These are phyloP conservation scores for Albatrellus ellisii DNA, from an alignment of 768 basidiomycete species.

Conservation along the genomic window DNA sequence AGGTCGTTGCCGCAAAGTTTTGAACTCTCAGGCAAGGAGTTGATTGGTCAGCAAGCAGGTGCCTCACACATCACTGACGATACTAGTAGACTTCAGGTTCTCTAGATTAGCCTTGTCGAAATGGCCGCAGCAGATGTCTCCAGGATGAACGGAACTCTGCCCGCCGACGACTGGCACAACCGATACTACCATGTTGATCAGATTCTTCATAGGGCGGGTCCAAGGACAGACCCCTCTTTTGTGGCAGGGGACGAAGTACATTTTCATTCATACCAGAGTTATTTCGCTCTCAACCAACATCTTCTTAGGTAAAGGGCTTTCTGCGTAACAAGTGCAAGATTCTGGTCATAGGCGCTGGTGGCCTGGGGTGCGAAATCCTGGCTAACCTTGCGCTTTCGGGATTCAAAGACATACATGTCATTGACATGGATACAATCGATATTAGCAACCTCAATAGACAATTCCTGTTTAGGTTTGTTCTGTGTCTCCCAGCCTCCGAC, in stretches of 20 bases:
- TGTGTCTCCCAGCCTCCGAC: background rate
- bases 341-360: slow-evolving; percentile 95
- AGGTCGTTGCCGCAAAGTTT: background rate
- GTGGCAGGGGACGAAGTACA: slow-evolving; percentile 68
- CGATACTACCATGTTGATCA: slow-evolving; percentile 81
- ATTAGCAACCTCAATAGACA: slow-evolving; percentile 98
- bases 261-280: background rate
- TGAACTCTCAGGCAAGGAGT: background rate
- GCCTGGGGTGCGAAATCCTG: slow-evolving; percentile 94
- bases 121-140: background rate
- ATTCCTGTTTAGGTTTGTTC: slow-evolving; percentile 81
- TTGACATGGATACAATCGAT: slow-evolving; percentile 99
- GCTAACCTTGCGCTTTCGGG: slow-evolving; percentile 93
- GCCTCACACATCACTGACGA: background rate
- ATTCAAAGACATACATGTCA: slow-evolving; percentile 97
- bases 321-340: slow-evolving; percentile 79
- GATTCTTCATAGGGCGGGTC: slow-evolving; percentile 75
- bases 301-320: slow-evolving; percentile 70
- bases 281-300: background rate
- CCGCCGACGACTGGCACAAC: slow-evolving; percentile 34
- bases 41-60: background rate
- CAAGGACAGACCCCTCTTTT: slow-evolving; percentile 78
- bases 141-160: slow-evolving; percentile 24
- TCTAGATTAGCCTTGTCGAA: background rate
- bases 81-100: background rate